A percentile compares a stretch with the other conserved stretches of the same genome.
phyloP scores from a whole-genome alignment of 768 basidiomycete genomes.

The Sistotremastrum suecicum region DNA sequence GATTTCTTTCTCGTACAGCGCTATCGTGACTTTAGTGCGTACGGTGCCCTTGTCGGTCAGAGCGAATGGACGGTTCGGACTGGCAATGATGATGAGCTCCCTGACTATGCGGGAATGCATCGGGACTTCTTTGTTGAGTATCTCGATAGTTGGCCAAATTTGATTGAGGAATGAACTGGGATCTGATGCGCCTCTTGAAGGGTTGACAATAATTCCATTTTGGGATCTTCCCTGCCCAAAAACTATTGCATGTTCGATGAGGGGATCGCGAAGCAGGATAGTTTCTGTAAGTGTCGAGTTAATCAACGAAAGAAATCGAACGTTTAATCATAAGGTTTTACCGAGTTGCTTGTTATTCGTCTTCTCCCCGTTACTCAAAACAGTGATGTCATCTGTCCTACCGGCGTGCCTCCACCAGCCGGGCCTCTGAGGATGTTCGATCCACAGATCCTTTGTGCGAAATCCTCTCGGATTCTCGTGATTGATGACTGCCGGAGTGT shows the following conservation, averaged over 20 bases:
- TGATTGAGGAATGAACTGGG: conserved; percentile 6
- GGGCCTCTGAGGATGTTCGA: conserved; percentile 9
- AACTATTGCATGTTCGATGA: conserved; percentile 10
- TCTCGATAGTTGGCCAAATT: conserved; percentile 13
- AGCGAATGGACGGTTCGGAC: conserved; percentile 10
- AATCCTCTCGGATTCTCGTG: conserved; percentile 11
- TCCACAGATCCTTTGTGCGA: conserved; percentile 11
- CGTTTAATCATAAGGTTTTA: not conserved
- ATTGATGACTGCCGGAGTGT: conserved; percentile 11
- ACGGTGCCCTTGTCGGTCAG: conserved; percentile 10
- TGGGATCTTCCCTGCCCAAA: conserved; percentile 14
- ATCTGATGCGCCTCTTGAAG: not conserved
- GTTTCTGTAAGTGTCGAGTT: conserved; percentile 9
- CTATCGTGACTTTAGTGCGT: conserved; percentile 5
- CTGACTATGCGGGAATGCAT: conserved; percentile 15
- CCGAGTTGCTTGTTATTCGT: conserved; percentile 17
- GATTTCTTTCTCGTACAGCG: not conserved
- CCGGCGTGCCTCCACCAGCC: conserved; percentile 12
- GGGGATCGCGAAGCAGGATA: conserved; percentile 9
- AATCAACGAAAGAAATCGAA: not conserved
- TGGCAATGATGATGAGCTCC: conserved; percentile 13
- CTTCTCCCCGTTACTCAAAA: conserved; percentile 18
- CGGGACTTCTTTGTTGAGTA: conserved; percentile 14
- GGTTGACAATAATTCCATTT: conserved; percentile 13
- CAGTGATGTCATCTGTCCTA: conserved; percentile 13